phyloP scores from a whole-genome alignment of 2,329 filamentous ascomycete species.

The Aspergillus terreus region DNA sequence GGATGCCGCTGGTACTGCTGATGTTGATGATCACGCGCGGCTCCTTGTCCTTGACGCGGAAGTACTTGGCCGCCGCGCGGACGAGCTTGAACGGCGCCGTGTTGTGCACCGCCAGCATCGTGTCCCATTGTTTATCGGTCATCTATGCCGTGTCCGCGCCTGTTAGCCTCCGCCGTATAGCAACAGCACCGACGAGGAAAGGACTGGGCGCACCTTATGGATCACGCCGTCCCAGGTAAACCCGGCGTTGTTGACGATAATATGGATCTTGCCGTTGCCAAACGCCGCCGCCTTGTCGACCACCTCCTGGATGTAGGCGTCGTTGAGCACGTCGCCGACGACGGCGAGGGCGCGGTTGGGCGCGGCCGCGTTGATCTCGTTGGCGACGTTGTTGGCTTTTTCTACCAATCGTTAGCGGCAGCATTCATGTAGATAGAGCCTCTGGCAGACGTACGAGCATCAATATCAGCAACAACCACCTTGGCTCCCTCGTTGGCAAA shows the following conservation, averaged over 20 bases:
- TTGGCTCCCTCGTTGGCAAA: constrained; percentile 87
- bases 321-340: constrained; percentile 71
- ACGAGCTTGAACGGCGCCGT: constrained; percentile 84
- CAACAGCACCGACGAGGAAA: neutral
- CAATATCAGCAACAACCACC: constrained; percentile 80
- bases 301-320: constrained; percentile 66
- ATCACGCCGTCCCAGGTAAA: constrained; percentile 93
- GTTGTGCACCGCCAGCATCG: constrained; percentile 76
- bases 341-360: constrained; percentile 66
- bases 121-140: constrained; percentile 88
- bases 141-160: constrained; percentile 42
- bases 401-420: no score
- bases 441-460: no score
- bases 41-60: constrained; percentile 79
- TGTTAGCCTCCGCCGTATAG: neutral
- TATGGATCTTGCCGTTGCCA: constrained; percentile 81
- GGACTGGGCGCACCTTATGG: constrained; percentile 58
- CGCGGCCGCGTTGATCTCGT: constrained; percentile 64
- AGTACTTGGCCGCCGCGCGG: constrained; percentile 76
- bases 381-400: constrained; percentile 67
- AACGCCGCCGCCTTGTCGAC: constrained; percentile 74
- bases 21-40: constrained; percentile 79
- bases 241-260: constrained; percentile 87
- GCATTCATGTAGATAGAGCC: no score
- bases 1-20: constrained; percentile 72